These are phyloP conservation scores for Amaranthus palmeri DNA, from an alignment of 148 eudicot species.

Conservation along the genomic window DNA sequence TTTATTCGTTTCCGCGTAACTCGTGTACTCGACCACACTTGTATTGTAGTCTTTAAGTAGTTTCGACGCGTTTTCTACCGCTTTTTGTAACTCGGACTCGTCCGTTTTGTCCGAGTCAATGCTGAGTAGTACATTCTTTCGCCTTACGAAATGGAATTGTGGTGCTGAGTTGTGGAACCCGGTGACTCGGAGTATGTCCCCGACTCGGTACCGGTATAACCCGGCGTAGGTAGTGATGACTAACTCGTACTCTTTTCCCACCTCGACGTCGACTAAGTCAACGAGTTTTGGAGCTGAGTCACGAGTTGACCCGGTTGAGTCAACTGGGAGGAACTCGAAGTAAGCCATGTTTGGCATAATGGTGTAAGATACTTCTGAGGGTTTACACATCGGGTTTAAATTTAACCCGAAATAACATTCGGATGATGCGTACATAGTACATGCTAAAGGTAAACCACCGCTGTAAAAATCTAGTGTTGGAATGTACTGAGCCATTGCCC, in stretches of 20 bases:
- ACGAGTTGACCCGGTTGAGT: constrained; percentile 31
- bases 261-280: constrained; percentile 65
- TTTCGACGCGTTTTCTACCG: constrained; percentile 51
- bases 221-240: constrained; percentile 89
- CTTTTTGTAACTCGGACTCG: constrained; percentile 72
- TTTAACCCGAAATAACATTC: constrained; percentile 82
- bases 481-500: constrained; percentile 88
- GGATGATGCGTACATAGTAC: constrained; percentile 83
- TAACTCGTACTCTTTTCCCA: constrained; percentile 80
- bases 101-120: constrained; percentile 88
- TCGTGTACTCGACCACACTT: constrained; percentile 77
- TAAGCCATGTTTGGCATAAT: constrained; percentile 97
- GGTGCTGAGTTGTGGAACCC: constrained; percentile 92
- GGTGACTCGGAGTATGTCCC: constrained; percentile 80
- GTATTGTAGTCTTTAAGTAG: constrained; percentile 39
- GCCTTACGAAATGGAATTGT: constrained; percentile 68
- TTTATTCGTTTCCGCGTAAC: constrained; percentile 60
- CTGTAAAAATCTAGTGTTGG: constrained; percentile 71
- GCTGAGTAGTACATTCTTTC: constrained; percentile 73
- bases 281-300: constrained; percentile 36
- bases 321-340: constrained; percentile 73
- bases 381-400: constrained; percentile 74
- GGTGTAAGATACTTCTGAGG: constrained; percentile 77
- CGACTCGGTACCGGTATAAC: constrained; percentile 66
- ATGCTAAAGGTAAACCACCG: constrained; percentile 63